These are phyloP conservation scores for Colletotrichum cereale DNA, from an alignment of 2,329 filamentous ascomycete genomes.

Conservation along the genomic window DNA sequence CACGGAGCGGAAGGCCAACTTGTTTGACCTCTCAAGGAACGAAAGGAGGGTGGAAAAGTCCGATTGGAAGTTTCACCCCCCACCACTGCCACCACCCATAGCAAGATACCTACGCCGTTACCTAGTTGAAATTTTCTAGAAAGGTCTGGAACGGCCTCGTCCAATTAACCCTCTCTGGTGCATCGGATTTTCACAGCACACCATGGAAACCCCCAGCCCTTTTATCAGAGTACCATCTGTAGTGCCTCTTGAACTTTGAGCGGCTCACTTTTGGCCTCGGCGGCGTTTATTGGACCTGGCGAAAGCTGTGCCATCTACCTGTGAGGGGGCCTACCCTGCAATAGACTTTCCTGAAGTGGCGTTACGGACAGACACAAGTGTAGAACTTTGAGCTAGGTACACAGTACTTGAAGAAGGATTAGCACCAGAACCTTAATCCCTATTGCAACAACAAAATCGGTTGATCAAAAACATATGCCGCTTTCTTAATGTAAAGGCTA, in stretches of 20 bases:
- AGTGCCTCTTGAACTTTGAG: background rate
- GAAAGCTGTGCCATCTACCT: background rate
- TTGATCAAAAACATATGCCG: background rate
- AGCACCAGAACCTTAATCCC: background rate
- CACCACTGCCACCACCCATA: background rate
- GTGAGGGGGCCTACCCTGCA: background rate
- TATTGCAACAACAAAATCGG: background rate
- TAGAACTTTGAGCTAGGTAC: background rate
- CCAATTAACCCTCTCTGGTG: background rate
- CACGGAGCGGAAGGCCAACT: conserved; percentile 18
- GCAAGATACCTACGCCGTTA: no score
- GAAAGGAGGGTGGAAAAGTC: background rate
- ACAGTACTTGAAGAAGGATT: no score
- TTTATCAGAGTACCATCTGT: background rate
- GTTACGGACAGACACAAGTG: background rate
- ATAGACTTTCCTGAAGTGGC: background rate
- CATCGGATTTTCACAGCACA: background rate
- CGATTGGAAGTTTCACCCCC: conserved; percentile 15
- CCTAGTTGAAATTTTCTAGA: conserved; percentile 13
- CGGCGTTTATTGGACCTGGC: background rate
- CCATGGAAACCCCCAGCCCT: background rate
- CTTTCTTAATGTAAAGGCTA: background rate
- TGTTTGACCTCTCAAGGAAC: background rate
- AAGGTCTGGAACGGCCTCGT: conserved; percentile 7
- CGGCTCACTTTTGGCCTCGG: background rate